Evolutionary conservation across 257 asterid species (phyloP).

Genomic region (Nicotiana knightiana): DNA sequence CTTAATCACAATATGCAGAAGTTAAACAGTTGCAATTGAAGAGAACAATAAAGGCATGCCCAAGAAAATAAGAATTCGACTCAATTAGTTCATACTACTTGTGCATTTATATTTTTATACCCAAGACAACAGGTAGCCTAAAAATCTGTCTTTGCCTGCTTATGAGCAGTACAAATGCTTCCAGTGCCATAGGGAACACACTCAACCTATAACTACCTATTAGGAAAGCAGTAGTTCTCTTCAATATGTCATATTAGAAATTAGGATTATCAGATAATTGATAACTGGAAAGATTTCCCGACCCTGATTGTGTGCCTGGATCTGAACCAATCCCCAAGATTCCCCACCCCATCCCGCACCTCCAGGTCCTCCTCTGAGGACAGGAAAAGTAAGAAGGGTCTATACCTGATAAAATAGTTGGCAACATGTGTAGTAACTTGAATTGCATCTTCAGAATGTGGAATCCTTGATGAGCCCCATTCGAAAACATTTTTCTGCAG

Average conservation of each 20-base stretch:
- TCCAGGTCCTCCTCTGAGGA: background rate
- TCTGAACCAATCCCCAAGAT: background rate
- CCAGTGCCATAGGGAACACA: background rate
- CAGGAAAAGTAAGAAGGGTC: background rate
- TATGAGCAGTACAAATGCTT: background rate
- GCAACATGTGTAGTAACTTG: slow-evolving; percentile 91
- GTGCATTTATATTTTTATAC: background rate
- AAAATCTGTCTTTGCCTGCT: background rate
- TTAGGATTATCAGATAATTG: no score
- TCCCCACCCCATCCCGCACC: background rate
- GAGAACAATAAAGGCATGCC: background rate
- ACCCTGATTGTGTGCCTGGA: background rate
- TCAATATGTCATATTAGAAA: no score
- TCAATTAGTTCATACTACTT: background rate
- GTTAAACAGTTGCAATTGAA: background rate
- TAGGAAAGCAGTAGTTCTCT: no score
- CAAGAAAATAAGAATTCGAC: background rate
- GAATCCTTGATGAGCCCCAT: slow-evolving; percentile 81
- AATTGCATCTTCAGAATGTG: slow-evolving; percentile 92
- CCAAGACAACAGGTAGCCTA: background rate
- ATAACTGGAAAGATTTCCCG: no score
- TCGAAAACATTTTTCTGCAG: slow-evolving; percentile 92
- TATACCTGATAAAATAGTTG: slow-evolving; percentile 70
- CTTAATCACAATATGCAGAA: background rate
- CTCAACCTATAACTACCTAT: background rate